Conservation (phyloP, 1,284 basidiomycete species). For the Sanghuangporus sanghuang region DNA sequence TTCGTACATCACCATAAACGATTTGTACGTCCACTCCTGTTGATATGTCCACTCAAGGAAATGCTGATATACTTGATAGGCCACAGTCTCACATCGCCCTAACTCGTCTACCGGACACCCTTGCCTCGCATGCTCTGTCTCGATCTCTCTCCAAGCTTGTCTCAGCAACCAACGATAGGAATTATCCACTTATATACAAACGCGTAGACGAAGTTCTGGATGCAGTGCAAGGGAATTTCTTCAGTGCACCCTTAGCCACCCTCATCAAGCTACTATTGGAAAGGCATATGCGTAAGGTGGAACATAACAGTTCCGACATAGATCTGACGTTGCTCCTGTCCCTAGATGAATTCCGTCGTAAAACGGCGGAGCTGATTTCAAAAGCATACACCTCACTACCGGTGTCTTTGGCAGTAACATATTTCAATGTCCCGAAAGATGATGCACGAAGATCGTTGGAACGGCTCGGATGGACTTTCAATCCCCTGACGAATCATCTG, state of each 20-base stretch:
- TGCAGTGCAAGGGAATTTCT: slow-evolving; percentile 31
- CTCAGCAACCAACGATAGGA: slow-evolving; percentile 45
- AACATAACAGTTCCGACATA: background rate
- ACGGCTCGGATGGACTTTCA: slow-evolving; percentile 45
- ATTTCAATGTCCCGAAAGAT: slow-evolving; percentile 47
- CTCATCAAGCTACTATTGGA: slow-evolving; percentile 40
- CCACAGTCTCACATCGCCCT: slow-evolving; percentile 52
- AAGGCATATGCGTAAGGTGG: slow-evolving; percentile 45
- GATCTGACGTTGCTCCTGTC: background rate
- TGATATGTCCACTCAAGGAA: background rate
- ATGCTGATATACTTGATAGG: slow-evolving; percentile 28
- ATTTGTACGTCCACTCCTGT: slow-evolving; percentile 40
- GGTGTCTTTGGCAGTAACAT: slow-evolving; percentile 44
- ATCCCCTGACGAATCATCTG: slow-evolving; percentile 37
- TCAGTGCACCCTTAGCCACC: slow-evolving; percentile 31
- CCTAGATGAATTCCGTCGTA: slow-evolving; percentile 44
- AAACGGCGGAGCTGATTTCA: slow-evolving; percentile 49
- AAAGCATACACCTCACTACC: slow-evolving; percentile 60
- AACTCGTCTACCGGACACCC: slow-evolving; percentile 43
- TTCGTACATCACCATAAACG: slow-evolving; percentile 53
- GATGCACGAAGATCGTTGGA: slow-evolving; percentile 44
- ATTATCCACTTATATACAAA: slow-evolving; percentile 48
- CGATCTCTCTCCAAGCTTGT: slow-evolving; percentile 42
- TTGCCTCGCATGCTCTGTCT: slow-evolving; percentile 39
- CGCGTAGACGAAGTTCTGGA: slow-evolving; percentile 42